Percentiles rank a stretch among this genome's conserved stretches.
Evolutionary conservation across 2,329 filamentous ascomycete species (phyloP).

Genomic region (Fusarium tricinctum): DNA sequence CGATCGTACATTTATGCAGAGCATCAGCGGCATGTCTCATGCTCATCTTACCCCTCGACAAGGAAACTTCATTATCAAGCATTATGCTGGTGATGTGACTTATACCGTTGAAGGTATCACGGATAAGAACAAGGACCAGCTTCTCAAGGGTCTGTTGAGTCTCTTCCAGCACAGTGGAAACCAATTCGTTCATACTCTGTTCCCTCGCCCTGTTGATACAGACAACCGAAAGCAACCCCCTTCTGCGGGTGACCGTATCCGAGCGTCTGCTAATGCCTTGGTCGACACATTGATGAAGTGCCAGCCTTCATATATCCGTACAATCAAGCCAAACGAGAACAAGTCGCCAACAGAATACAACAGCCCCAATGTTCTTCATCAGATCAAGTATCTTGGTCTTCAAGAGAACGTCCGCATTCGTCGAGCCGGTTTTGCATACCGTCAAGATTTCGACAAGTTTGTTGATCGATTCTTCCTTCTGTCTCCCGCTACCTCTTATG

Average conservation of each 20-base stretch:
- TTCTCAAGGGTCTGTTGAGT: conserved; percentile 93
- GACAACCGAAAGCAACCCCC: conserved; percentile 95
- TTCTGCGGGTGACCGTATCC: conserved; percentile 96
- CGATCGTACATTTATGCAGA: conserved; percentile 95
- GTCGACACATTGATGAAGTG: conserved; percentile 98
- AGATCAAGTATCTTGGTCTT: conserved; percentile 99
- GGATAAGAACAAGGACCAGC: conserved; percentile 98
- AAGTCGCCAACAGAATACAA: conserved; percentile 97
- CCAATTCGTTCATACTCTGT: conserved; percentile 86
- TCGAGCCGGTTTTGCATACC: conserved; percentile 94
- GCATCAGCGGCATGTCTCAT: conserved; percentile 91
- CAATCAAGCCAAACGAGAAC: conserved; percentile 99
- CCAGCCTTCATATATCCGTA: conserved; percentile 96
- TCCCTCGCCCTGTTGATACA: conserved; percentile 93
- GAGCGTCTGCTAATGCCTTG: conserved; percentile 91
- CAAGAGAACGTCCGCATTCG: conserved; percentile 99
- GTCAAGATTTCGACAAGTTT: conserved; percentile 98
- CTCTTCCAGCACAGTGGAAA: conserved; percentile 88
- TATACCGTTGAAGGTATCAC: conserved; percentile 98
- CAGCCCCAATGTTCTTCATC: conserved; percentile 90
- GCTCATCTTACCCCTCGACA: conserved; percentile 92
- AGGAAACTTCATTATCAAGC: conserved; percentile 98
- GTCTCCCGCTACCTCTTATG: conserved; percentile 94
- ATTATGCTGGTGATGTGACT: conserved; percentile 96
- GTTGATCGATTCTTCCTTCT: conserved; percentile 97